Evolutionary conservation across 768 basidiomycete genomes (phyloP).

Genomic region (Suillus weaverae): DNA sequence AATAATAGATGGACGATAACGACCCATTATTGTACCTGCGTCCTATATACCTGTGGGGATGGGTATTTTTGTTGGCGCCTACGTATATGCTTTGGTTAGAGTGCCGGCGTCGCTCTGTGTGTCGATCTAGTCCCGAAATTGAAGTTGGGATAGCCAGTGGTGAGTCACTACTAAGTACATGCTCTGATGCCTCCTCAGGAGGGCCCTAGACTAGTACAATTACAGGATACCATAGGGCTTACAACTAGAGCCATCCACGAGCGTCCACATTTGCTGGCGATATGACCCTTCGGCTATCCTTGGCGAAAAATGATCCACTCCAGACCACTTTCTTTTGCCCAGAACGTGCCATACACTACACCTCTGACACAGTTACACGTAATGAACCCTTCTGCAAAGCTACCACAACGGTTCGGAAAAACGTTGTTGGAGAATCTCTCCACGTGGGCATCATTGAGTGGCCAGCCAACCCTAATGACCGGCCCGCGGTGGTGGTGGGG

Average conservation of each 20-base stretch:
- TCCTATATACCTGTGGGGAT: not conserved
- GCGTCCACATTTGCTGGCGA: not conserved
- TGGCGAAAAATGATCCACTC: constrained; percentile 27
- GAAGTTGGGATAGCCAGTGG: not conserved
- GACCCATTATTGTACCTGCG: too few species aligned
- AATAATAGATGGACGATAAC: not conserved
- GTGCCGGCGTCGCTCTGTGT: not conserved
- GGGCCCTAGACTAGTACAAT: not conserved
- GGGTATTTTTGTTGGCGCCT: not conserved
- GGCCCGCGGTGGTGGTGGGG: constrained; percentile 22
- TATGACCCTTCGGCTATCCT: constrained; percentile 24
- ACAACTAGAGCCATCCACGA: not conserved
- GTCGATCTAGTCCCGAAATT: too few species aligned
- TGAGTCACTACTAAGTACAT: not conserved
- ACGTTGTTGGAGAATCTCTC: constrained; percentile 17
- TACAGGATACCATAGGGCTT: not conserved
- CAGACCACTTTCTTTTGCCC: constrained; percentile 24
- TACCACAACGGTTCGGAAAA: constrained; percentile 23
- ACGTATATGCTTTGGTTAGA: not conserved
- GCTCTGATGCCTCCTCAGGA: not conserved
- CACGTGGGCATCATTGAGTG: constrained; percentile 34
- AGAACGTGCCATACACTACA: constrained; percentile 14
- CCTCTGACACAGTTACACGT: constrained; percentile 19
- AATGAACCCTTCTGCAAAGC: constrained; percentile 11
- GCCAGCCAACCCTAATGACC: constrained; percentile 14